Base-by-base conservation (phyloP, 1,284 basidiomycete genomes). In the Pyrrhoderma lamaoense region DNA sequence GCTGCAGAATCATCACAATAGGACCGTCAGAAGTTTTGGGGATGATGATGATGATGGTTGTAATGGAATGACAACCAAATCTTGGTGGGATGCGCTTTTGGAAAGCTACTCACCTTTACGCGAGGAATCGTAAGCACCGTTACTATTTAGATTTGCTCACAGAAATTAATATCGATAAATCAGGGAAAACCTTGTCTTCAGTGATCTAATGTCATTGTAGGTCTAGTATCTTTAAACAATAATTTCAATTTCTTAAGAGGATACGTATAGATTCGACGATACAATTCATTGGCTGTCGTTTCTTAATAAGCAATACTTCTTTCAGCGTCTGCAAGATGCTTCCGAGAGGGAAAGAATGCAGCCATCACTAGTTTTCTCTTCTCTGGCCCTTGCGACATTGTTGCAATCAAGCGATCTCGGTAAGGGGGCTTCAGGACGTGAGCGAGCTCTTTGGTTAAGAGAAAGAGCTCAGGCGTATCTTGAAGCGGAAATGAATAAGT, bases 331-430 rank as follows among this genome's bases (percentile, higher is more conserved):
- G 43, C 71, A 67, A 56, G 68, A 75, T 57, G 71, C 75, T 1
- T 69, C 72, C 7, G 66, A 72, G 19, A 72, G 80, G 23, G 61
- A 71, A 8, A 65, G 65, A 14, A 78, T 87, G 56, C 85, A 87
- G 59, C 85, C 87, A 3, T 71, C 82, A 2, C 74, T 89, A 49
- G 72, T 89, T 40, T 72, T 80, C 44, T 73, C 84, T 2, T 75
- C 76, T 11, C 72, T 88, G 35, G 85, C 85, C 1, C 75, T 88
- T 60, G 78, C 85, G 0, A 80, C 73, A 8, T 72, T 87, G n/a
- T 80, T 82, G 73, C 80, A 80, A 56, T 86, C 85, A 1, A 86
- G 83, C 60, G 76, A 81, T 56, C 62, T 79, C 47, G 84, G 80
- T 58, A 65, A 70, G 18, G 77, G 82, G 11, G 61, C 65, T 1